Percentiles rank a stretch among this genome's conserved stretches.
Evolutionary conservation across 345 rosid species (phyloP).

Genomic region (Geranium brycei): DNA sequence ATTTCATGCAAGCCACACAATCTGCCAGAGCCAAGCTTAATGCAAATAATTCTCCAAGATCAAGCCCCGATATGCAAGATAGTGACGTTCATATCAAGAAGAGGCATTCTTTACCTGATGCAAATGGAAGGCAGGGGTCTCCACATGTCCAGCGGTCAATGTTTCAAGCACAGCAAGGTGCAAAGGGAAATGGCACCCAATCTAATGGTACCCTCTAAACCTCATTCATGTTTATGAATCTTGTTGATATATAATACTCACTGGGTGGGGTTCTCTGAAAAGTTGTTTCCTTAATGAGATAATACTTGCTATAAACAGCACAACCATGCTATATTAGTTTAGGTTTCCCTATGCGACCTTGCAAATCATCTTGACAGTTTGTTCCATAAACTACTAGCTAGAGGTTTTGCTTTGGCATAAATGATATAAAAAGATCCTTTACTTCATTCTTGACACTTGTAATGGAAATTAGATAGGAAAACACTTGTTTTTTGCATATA

Average conservation of each 20-base stretch:
- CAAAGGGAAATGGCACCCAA: conserved; percentile 38
- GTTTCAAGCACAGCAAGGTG: conserved; percentile 51
- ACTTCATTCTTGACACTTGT: no score
- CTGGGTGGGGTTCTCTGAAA: neutral
- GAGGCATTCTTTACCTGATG: conserved; percentile 76
- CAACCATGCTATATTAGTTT: no score
- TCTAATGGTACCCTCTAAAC: conserved; percentile 28
- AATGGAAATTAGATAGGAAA: no score
- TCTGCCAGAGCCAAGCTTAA: conserved; percentile 83
- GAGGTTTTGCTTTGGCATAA: no score
- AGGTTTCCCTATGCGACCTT: no score
- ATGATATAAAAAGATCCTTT: no score
- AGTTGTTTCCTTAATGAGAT: no score
- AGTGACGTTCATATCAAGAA: conserved; percentile 60
- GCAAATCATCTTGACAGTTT: no score
- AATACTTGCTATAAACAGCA: no score
- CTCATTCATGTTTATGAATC: neutral
- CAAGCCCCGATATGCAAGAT: conserved; percentile 85
- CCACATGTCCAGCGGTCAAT: conserved; percentile 58
- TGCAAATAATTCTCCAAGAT: conserved; percentile 74
- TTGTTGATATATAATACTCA: neutral
- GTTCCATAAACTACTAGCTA: no score
- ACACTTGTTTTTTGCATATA: no score
- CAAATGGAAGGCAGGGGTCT: conserved; percentile 82
- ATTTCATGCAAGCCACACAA: conserved; percentile 90